Evolutionary conservation across 2,329 filamentous ascomycete species (phyloP), one percentile per base, ranked within the genome.

Genomic region (Leptographium wingfieldii): DNA sequence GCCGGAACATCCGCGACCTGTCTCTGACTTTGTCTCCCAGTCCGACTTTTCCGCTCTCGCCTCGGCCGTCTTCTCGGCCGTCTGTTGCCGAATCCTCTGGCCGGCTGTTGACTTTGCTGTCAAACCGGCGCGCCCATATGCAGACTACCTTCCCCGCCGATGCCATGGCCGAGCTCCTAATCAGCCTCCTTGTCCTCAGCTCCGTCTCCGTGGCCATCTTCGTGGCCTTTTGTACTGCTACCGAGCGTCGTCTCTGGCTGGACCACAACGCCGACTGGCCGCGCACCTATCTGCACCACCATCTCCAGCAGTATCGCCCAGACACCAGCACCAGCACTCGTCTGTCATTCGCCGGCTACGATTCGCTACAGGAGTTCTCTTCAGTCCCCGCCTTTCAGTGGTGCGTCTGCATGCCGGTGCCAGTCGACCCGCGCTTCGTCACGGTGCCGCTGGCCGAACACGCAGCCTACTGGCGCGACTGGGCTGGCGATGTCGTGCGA

Each of bases 201-300:
- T 57, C 54, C 19, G 16, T 55, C 1, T 3, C 11, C 5, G 16
- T n/a, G n/a, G 55, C 54, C 5, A 14, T 31, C 25, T 1, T 56
- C 4, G 56, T 52, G 5, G 10, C 58, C 48, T 5, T 25, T 9
- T 27, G 46, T 27, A 55, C 59, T 52, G 19, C 60, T 5, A 4
- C 2, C 11, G 63, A 64, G 53, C 61, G 63, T 43, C 12, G 22
- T 12, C 19, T 63, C 31, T 64, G 63, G 63, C 52, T 63, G 27
- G 60, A 64, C 59, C 46, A 55, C 55, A 63, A 63, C 54, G 60
- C 55, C 57, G 59, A 57, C 29, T 29, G 31, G 2, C 56, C 61
- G 9, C 58, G 55, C 33, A n/a, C 49, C 9, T 61, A 61, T 22
- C 14, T 63, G 33, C 58, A 63, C 57, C 19, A n/a, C n/a, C 55